Base-by-base conservation (phyloP, 2,329 filamentous ascomycete genomes). In the Cladorrhinum sp. region DNA sequence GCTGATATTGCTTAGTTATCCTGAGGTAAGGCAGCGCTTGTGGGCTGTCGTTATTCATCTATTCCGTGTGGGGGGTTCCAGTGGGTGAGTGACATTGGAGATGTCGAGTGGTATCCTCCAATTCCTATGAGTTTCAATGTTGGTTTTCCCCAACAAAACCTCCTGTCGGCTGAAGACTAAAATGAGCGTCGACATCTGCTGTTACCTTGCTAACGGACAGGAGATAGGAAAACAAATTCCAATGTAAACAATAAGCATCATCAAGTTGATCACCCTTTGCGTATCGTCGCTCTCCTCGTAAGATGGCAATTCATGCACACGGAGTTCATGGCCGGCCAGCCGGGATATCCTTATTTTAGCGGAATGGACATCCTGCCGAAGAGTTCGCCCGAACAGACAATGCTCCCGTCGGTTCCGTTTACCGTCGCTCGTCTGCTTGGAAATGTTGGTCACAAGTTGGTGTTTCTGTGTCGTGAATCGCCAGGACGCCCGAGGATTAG, bases 401-500 rank as follows among this genome's bases (percentile, higher is more conserved):
- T 45, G 32, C 20, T 54, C 51, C 51, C 51, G 51, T 54, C 51
- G 20, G 51, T 54, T 54, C 51, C 51, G 51, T 45, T 45, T 45
- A 20, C 41, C 41, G 41, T 45, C 20, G 41, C 41, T 45, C 41
- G 41, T 45, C 41, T 45, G 41, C 41, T 45, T 45, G 41, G 41
- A 45, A 45, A 18, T 45, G 41, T 45, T 45, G 41, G 41, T 45
- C 41, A 45, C 41, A 45, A 45, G 41, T 45, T 45, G 41, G 16
- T 45, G 32, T 51, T 56, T 53, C 45, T 48, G 57, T 16, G 6
- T 51, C 49, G 50, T 65, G 63, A 67, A 52, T 65, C 65, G 65
- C 58, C 60, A 63, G 59, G n/a, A 50, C 50, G 38, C 3, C 65
- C 65, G 65, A 62, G 25, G 64, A 60, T 67, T 65, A 64, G 58